Base-by-base conservation (phyloP, 768 basidiomycete species). In the Mycena galericulata region DNA sequence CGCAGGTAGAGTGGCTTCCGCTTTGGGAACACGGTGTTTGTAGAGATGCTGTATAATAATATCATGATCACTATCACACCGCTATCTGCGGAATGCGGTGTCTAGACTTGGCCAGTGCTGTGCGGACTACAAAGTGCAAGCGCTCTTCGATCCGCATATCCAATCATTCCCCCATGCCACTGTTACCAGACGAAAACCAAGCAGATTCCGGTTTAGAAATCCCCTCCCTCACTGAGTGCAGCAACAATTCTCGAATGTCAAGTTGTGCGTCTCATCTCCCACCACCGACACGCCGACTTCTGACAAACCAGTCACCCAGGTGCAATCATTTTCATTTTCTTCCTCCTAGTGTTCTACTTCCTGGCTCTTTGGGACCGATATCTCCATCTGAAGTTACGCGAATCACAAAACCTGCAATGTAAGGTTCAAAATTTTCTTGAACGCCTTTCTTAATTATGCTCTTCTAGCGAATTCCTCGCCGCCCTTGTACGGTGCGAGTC, bases 341-440 rank as follows among this genome's bases (percentile, higher is more conserved):
- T 80, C 18, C 54, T 80, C 36, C 75, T 82, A 17, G 63, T 74
- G 15, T 79, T 81, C 53, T 82, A 83, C 43, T 77, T 75, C 8
- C 64, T 81, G 40, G 80, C 81, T 22, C 72, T 82, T 17, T 82
- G 80, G 79, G 82, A 83, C 58, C 72, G 79, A 54, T 83, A 80
- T 80, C 65, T 77, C 40, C 68, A 73, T 45, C 71, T 83, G 15
- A 78, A 67, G 60, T 43, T 76, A 34, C 72, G 76, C 36, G 73
- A 75, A 43, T 71, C 70, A 49, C 71, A 75, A 47, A 75, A 68
- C 53, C 53, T 70, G n/a, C 65, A 45, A 56, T 15, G 55, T 58
- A 56, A 29, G 26, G 3, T 12, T 40, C 26, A 2, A 20, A 38
- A 53, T 41, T n/a, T 43, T 24, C 17, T n/a, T n/a, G 20, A 57